A percentile compares a stretch with the other conserved stretches of the same genome.
Evolutionary conservation across 352 stramenopile genomes (phyloP).

Genomic region (Phytopythium sindhum): DNA sequence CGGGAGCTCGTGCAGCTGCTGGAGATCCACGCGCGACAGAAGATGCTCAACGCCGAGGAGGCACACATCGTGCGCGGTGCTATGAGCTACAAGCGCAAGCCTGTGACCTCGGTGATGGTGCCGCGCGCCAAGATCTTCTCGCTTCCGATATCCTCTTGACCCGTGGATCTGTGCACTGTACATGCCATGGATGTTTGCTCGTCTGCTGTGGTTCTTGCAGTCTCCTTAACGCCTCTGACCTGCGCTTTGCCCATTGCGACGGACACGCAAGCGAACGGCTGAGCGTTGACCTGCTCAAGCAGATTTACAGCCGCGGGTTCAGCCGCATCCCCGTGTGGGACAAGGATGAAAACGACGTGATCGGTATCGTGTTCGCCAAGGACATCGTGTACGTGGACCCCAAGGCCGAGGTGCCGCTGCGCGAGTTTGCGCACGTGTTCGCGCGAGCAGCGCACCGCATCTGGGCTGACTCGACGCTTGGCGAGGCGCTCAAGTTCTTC

Average conservation of each 20-base stretch:
- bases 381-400: constrained; percentile 86
- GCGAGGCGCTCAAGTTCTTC: constrained; percentile 73
- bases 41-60: constrained; percentile 91
- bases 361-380: constrained; percentile 95
- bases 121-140: constrained; percentile 78
- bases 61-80: constrained; percentile 94
- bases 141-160: constrained; percentile 59
- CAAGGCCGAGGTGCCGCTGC: constrained; percentile 53
- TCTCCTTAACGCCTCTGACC: constrained; percentile 15
- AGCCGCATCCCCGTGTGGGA: constrained; percentile 95
- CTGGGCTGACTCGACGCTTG: constrained; percentile 62
- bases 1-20: constrained; percentile 94
- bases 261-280: constrained; percentile 43
- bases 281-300: constrained; percentile 55
- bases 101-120: constrained; percentile 91
- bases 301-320: constrained; percentile 90
- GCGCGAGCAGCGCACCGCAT: constrained; percentile 66
- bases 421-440: constrained; percentile 92
- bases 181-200: constrained; percentile 9
- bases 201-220: constrained; percentile 28
- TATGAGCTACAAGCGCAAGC: constrained; percentile 74
- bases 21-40: constrained; percentile 94
- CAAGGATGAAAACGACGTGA: constrained; percentile 94
- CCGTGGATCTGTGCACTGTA: neutral
- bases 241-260: constrained; percentile 2